Evolutionary conservation across 208 protist species (phyloP).

Genomic region (Trypanosoma melophagium): DNA sequence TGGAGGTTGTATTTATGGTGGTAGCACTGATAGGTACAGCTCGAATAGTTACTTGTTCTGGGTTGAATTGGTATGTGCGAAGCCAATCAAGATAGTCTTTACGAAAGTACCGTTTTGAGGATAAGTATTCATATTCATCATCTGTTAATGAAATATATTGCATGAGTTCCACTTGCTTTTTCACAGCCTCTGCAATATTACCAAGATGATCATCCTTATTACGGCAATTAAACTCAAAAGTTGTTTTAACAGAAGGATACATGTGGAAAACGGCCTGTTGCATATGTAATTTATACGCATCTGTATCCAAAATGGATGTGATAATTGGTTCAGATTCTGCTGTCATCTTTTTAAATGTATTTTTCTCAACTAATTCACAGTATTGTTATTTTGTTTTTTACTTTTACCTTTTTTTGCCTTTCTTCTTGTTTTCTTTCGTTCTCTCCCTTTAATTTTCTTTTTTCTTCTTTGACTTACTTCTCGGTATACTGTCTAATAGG

Average conservation of each 20-base stretch:
- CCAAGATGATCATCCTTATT: conserved; percentile 76
- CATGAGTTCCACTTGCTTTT: conserved; percentile 56
- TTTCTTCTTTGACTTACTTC: not conserved
- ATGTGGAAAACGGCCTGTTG: conserved; percentile 87
- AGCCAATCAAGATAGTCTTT: conserved; percentile 83
- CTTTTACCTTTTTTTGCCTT: not conserved
- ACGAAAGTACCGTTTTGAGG: conserved; percentile 66
- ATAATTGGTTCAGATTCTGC: conserved; percentile 49
- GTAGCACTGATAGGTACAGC: conserved; percentile 30
- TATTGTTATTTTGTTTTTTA: not conserved
- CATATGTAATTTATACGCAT: conserved; percentile 91
- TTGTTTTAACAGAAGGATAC: conserved; percentile 40
- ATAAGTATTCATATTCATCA: conserved; percentile 71
- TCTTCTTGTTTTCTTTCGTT: not conserved
- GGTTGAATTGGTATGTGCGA: conserved; percentile 73
- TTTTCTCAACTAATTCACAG: not conserved
- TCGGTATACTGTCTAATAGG: too few species aligned
- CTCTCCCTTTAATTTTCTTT: not conserved
- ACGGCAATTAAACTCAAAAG: conserved; percentile 79
- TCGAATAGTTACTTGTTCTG: conserved; percentile 69
- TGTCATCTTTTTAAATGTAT: not conserved
- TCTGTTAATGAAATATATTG: conserved; percentile 40
- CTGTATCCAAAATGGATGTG: conserved; percentile 82
- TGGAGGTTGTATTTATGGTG: too few species aligned
- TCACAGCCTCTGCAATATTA: conserved; percentile 57